Percentiles rank a stretch among this genome's conserved stretches.
These are phyloP conservation scores for Arabidopsis hybrid DNA, from an alignment of 441 rosid genomes.

Conservation along the genomic window DNA sequence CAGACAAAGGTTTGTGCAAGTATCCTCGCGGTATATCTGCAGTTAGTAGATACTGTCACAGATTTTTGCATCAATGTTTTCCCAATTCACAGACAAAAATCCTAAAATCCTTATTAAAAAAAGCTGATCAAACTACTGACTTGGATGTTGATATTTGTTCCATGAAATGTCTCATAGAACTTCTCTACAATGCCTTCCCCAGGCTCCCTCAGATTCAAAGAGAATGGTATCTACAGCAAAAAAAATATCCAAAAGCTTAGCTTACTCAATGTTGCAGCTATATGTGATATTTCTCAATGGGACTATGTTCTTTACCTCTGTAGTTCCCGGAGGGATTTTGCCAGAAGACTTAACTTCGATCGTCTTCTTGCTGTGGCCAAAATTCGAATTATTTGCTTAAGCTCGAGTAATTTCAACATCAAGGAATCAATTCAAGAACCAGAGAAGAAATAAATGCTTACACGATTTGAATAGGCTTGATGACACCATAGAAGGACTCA, in stretches of 20 bases:
- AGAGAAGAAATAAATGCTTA: slow-evolving; percentile 42
- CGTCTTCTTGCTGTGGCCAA: slow-evolving; percentile 63
- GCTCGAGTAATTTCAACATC: neutral
- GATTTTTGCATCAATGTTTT: slow-evolving; percentile 45
- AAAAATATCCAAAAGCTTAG: neutral
- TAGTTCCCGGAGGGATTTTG: slow-evolving; percentile 75
- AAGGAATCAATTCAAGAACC: slow-evolving; percentile 1
- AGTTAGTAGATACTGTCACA: slow-evolving; percentile 78
- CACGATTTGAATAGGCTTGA: slow-evolving; percentile 82
- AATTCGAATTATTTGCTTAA: slow-evolving; percentile 9
- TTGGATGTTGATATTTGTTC: slow-evolving; percentile 81
- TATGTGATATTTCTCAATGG: neutral
- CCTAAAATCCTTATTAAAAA: slow-evolving; percentile 9
- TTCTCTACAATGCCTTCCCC: slow-evolving; percentile 63
- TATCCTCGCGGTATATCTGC: slow-evolving; percentile 81
- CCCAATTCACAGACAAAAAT: slow-evolving; percentile 11
- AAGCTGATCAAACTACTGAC: slow-evolving; percentile 48
- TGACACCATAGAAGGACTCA: slow-evolving; percentile 79
- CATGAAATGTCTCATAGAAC: slow-evolving; percentile 90
- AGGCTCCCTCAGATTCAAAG: slow-evolving; percentile 55
- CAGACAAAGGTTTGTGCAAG: slow-evolving; percentile 76
- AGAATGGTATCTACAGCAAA: slow-evolving; percentile 73
- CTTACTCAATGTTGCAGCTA: neutral
- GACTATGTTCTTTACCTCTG: slow-evolving; percentile 62
- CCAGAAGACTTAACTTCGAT: slow-evolving; percentile 70